Base-by-base conservation (phyloP, 1,284 basidiomycete genomes). In the Cutaneotrichosporon curvatum region DNA sequence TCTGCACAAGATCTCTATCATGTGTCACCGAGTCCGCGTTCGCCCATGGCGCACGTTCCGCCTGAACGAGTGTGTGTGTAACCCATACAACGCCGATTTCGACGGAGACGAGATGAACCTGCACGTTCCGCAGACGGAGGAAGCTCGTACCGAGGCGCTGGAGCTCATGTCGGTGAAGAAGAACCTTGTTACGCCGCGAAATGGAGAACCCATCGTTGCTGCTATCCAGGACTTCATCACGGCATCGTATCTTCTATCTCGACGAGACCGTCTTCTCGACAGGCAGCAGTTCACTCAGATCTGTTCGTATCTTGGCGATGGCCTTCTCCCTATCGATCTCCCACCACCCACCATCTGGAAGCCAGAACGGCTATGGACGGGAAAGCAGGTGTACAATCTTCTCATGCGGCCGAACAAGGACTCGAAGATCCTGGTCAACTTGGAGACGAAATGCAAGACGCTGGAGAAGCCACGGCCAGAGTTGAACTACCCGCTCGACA, bases 21-120 rank as follows among this genome's bases (percentile, higher is more conserved):
- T 98, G 90, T 96, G 91, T 67, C 95, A 99, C 75, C 78, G 91
- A 55, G 94, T 84, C 57, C 61, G 79, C 60, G 81, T 99, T 47
- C 79, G 95, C 25, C 95, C 95, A 31, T 99, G 95, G 95, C 77
- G 94, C 57, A 91, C 95, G 1, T 96, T 99, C 76, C 81, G 95
- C 40, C 76, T 99, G 48, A 99, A 99, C 68, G 95, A 99, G 70
- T 99, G 95, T 80, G 95, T 95, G 9, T 99, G 95, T 73, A 94
- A 90, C 43, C 95, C 95, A 2, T 99, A 99, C 75, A 97, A 97
- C 66, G 95, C 95, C 45, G 95, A 99, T 75, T 99, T 99, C 63
- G 95, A 99, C 67, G 95, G 95, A 55, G 95, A 99, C 69, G 95
- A 99, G 73, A 99, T 99, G 95, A 99, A 99, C 72, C 77, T 99